phyloP scores from a whole-genome alignment of 352 stramenopile species.

The Phytophthora cactorum region DNA sequence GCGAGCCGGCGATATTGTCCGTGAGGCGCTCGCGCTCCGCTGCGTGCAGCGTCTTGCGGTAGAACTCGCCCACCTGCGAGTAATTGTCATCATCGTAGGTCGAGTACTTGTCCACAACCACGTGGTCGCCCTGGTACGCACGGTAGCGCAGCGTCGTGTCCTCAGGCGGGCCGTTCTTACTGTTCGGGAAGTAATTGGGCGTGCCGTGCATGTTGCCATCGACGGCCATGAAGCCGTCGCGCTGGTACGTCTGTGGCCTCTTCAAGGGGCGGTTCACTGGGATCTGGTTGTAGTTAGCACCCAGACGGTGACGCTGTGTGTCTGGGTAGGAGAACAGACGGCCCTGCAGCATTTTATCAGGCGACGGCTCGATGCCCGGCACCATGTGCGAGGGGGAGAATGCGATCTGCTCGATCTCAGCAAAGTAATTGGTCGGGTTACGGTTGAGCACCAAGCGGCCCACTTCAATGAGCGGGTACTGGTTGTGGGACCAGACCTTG shows the following conservation, averaged over 20 bases:
- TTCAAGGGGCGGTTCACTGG: slow-evolving; percentile 89
- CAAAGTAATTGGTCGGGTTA: slow-evolving; percentile 94
- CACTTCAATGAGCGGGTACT: slow-evolving; percentile 89
- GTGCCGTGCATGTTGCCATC: slow-evolving; percentile 72
- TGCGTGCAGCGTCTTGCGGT: slow-evolving; percentile 77
- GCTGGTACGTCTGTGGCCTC: slow-evolving; percentile 78
- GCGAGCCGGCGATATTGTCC: slow-evolving; percentile 87
- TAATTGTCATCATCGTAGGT: slow-evolving; percentile 92
- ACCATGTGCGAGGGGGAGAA: slow-evolving; percentile 93
- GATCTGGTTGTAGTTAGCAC: slow-evolving; percentile 91
- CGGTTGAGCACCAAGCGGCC: slow-evolving; percentile 90
- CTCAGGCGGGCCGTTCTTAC: slow-evolving; percentile 59
- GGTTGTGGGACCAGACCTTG: slow-evolving; percentile 91
- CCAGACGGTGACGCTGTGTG: slow-evolving; percentile 88
- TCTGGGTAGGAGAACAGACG: slow-evolving; percentile 92
- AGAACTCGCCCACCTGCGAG: slow-evolving; percentile 85
- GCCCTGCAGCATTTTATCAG: slow-evolving; percentile 91
- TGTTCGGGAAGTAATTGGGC: slow-evolving; percentile 93
- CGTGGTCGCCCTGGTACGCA: slow-evolving; percentile 46
- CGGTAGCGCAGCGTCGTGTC: slow-evolving; percentile 36
- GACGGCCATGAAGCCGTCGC: slow-evolving; percentile 84
- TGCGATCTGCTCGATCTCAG: slow-evolving; percentile 93
- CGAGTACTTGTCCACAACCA: slow-evolving; percentile 64
- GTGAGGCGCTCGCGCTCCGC: slow-evolving; percentile 79
- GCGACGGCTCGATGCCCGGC: slow-evolving; percentile 87